These are phyloP conservation scores for Volutella citrinella DNA, from an alignment of 2,329 filamentous ascomycete species.

Conservation along the genomic window DNA sequence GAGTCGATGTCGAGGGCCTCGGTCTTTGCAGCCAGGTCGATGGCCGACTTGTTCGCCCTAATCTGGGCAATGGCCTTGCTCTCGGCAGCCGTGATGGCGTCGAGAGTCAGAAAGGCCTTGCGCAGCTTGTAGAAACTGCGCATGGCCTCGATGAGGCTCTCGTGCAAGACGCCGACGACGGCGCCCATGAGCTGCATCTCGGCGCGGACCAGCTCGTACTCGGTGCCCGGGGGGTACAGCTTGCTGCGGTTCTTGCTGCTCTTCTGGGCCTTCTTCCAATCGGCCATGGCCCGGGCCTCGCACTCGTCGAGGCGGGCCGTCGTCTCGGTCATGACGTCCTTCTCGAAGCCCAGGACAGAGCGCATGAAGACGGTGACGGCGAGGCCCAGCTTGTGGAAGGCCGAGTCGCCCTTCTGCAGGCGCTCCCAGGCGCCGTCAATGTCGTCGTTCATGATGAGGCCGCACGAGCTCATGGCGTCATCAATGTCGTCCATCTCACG, in stretches of 20 bases:
- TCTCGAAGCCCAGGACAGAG: slow-evolving; percentile 87
- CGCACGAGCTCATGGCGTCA: slow-evolving; percentile 61
- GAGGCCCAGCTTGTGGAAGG: slow-evolving; percentile 84
- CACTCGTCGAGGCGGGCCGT: slow-evolving; percentile 68
- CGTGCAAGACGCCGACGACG: slow-evolving; percentile 84
- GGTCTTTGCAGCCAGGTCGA: slow-evolving; percentile 7
- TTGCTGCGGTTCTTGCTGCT: slow-evolving; percentile 43
- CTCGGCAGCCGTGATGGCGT: slow-evolving; percentile 75
- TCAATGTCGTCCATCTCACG: slow-evolving; percentile 54
- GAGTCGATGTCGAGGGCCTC: slow-evolving; percentile 27
- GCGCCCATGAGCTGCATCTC: slow-evolving; percentile 87
- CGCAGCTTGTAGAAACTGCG: slow-evolving; percentile 90
- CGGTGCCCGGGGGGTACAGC: slow-evolving; percentile 78
- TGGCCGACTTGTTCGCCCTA: slow-evolving; percentile 6
- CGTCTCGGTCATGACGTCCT: slow-evolving; percentile 84
- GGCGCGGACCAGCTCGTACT: slow-evolving; percentile 81
- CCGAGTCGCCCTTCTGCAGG: slow-evolving; percentile 69
- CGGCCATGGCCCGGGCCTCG: slow-evolving; percentile 72
- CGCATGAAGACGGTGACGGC: slow-evolving; percentile 82
- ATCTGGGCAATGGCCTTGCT: slow-evolving; percentile 40
- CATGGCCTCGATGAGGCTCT: slow-evolving; percentile 87
- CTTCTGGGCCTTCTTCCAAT: slow-evolving; percentile 72
- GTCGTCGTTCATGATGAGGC: slow-evolving; percentile 84
- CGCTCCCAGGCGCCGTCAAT: slow-evolving; percentile 77
- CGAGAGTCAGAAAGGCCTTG: slow-evolving; percentile 81